Evolutionary conservation across 2,329 filamentous ascomycete genomes (phyloP), one percentile per base, ranked within the genome.

Genomic region (Colletotrichum euphorbiae): DNA sequence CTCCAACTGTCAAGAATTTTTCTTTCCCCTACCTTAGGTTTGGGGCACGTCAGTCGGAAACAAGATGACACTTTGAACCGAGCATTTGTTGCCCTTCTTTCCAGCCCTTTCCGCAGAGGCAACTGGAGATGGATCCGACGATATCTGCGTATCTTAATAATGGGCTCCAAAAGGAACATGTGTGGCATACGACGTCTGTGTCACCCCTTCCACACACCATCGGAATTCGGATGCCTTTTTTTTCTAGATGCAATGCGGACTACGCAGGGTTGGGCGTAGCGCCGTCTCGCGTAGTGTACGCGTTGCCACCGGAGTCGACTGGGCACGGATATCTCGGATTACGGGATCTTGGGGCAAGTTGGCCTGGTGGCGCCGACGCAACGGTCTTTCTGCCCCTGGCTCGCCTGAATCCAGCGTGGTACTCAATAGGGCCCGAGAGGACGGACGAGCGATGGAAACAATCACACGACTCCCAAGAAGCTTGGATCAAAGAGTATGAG

Each of bases 91-190:
- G 61, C 60, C 52, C 61, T 58, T 6, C 58, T 48, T 52, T 59
- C 54, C 52, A 54, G 45, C 36, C 33, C 6, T 42, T 6, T 48
- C 36, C 12, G 24, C 19, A 45, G 31, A 28, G 17, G 31, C 19
- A 15, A 28, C 21, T 6, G 21, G 1, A 36, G 54, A 68, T 65
- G 65, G 61, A 59, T 65, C 48, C 48, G 17, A 17, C 28, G 33
- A 65, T 68, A 68, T 52, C 40, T 65, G 65, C 54, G 31, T 42
- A 65, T 68, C 52, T 58, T 68, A n/a, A n/a, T 8, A 28, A 65
- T 58, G 61, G 48, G 48, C 24, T 38, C 54, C 45, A 56, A 43
- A 40, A 33, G 36, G 31, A 36, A 43, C 6, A 21, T 33, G 6
- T 21, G 55, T 11, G 55, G 38, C 17, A 17, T 13, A 28, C n/a